Evolutionary conservation across 2,329 filamentous ascomycete species (phyloP).

Genomic region (Fusarium avenaceum): DNA sequence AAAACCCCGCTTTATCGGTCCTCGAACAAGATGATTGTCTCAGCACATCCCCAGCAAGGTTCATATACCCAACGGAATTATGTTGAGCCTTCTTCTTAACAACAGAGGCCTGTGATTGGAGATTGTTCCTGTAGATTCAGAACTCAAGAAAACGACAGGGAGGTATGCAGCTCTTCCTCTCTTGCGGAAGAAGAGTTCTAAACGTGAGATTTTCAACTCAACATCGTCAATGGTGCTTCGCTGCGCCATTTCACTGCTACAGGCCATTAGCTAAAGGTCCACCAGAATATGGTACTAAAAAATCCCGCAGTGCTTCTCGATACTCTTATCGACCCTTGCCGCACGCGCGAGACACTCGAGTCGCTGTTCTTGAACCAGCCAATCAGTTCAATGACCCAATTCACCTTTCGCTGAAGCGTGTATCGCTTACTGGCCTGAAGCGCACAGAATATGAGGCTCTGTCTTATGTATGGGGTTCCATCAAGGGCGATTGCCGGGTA

Average conservation of each 20-base stretch:
- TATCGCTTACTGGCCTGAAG: slow-evolving; percentile 14
- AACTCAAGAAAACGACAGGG: background rate
- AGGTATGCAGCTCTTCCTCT: slow-evolving; percentile 11
- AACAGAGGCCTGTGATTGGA: background rate
- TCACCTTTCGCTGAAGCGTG: slow-evolving; percentile 19
- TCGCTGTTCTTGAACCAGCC: slow-evolving; percentile 30
- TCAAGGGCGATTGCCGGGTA: slow-evolving; percentile 22
- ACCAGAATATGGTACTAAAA: slow-evolving; percentile 27
- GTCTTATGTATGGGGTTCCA: slow-evolving; percentile 43
- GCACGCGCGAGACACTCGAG: slow-evolving; percentile 12
- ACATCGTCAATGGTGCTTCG: background rate
- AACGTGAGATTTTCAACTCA: background rate
- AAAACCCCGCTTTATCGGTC: background rate
- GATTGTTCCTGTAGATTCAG: background rate
- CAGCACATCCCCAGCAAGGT: background rate
- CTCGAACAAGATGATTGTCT: no score
- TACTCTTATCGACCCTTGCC: slow-evolving; percentile 23
- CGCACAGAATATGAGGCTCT: slow-evolving; percentile 34
- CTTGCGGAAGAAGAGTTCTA: background rate
- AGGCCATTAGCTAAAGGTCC: slow-evolving; percentile 1
- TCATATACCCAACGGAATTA: background rate
- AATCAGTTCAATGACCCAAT: slow-evolving; percentile 17
- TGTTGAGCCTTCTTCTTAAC: background rate
- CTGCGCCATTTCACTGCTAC: background rate
- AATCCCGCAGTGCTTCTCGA: slow-evolving; percentile 6